These are phyloP conservation scores for Lophiotrema nucula DNA, from an alignment of 495 filamentous ascomycete species.

Conservation along the genomic window DNA sequence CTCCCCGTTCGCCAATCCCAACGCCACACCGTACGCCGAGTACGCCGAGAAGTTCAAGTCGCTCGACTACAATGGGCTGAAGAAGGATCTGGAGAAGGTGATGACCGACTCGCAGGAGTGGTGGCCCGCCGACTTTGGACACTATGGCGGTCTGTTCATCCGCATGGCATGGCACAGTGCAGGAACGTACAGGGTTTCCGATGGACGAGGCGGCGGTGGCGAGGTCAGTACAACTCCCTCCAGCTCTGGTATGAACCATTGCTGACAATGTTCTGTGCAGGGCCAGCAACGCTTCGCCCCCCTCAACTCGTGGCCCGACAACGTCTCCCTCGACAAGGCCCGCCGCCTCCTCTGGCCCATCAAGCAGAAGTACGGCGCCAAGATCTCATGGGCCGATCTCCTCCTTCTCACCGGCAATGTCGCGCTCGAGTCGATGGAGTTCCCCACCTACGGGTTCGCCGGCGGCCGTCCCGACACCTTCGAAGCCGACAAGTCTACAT, in stretches of 20 bases:
- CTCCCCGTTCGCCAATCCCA: constrained; percentile 62
- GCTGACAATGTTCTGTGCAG: constrained; percentile 24
- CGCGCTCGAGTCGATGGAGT: constrained; percentile 71
- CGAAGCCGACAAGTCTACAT: constrained; percentile 69
- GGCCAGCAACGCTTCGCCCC: constrained; percentile 74
- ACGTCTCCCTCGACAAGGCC: constrained; percentile 72
- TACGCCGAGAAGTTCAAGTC: constrained; percentile 68
- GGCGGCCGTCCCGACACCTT: constrained; percentile 67
- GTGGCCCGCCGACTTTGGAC: constrained; percentile 76
- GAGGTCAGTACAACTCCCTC: constrained; percentile 4
- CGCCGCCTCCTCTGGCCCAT: constrained; percentile 74
- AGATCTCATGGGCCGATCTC: constrained; percentile 75
- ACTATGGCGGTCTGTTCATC: constrained; percentile 74
- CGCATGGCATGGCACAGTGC: constrained; percentile 77
- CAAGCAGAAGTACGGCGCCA: constrained; percentile 78
- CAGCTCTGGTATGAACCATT: background rate
- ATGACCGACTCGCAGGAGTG: constrained; percentile 76
- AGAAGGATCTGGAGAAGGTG: constrained; percentile 63
- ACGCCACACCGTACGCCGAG: too few relatives aligned
- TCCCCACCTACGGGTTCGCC: constrained; percentile 70
- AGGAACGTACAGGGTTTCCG: constrained; percentile 69
- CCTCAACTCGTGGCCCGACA: constrained; percentile 79
- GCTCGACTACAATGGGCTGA: constrained; percentile 67
- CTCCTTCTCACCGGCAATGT: constrained; percentile 69
- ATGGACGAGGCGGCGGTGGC: constrained; percentile 70